A percentile compares a stretch with the other conserved stretches of the same genome.
Evolutionary conservation across 2,329 filamentous ascomycete genomes (phyloP).

Genomic region (Exophiala phaeomuriformis): DNA sequence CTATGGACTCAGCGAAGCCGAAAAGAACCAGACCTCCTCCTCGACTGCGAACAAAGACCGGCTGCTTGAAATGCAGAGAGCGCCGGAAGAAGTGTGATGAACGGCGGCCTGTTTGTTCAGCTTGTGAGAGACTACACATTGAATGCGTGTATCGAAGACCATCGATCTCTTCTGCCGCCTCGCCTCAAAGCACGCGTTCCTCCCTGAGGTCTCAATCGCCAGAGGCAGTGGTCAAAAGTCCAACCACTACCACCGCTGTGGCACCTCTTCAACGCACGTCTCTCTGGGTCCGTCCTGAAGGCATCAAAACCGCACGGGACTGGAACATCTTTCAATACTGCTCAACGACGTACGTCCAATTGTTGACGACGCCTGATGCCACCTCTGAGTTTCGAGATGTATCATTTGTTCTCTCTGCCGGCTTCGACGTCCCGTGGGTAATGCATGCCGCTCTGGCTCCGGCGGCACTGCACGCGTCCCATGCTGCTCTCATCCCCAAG

Average conservation of each 20-base stretch:
- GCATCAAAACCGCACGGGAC: slow-evolving; percentile 14
- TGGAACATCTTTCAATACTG: slow-evolving; percentile 20
- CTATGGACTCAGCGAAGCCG: not conserved
- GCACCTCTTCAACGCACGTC: not conserved
- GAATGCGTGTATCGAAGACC: slow-evolving; percentile 27
- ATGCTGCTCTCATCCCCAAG: slow-evolving; percentile 16
- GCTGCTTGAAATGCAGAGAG: slow-evolving; percentile 15
- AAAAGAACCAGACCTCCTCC: slow-evolving; percentile 13
- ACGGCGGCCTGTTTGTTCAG: slow-evolving; percentile 29
- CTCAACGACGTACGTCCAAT: slow-evolving; percentile 12
- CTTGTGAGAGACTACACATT: slow-evolving; percentile 15
- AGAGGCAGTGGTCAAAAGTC: not conserved
- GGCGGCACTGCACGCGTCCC: slow-evolving; percentile 19
- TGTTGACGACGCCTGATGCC: slow-evolving; percentile 16
- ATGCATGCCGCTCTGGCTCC: slow-evolving; percentile 21
- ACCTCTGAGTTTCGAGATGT: slow-evolving; percentile 14
- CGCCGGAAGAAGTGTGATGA: slow-evolving; percentile 29
- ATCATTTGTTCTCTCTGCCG: slow-evolving; percentile 11
- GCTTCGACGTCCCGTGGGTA: slow-evolving; percentile 18
- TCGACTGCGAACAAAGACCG: slow-evolving; percentile 20
- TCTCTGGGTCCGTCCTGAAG: slow-evolving; percentile 6
- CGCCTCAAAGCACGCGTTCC: not conserved
- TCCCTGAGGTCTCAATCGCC: not conserved
- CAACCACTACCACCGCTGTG: not conserved
- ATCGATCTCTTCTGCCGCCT: not conserved